Conservation (phyloP, 768 basidiomycete genomes). For the Scleroderma bovista region DNA sequence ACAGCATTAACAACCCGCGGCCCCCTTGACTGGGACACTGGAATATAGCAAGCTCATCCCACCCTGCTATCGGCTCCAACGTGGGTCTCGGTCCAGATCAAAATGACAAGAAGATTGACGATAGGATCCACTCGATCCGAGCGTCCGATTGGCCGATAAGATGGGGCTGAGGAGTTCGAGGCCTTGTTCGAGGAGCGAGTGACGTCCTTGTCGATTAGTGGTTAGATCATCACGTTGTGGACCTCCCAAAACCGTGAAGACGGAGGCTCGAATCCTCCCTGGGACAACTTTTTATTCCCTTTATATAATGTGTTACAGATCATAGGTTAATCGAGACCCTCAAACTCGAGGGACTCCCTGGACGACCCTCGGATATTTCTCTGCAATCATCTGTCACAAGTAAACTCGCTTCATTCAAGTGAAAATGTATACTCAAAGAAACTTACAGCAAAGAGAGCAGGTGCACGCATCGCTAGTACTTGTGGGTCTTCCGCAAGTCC, state of each 20-base stretch:
- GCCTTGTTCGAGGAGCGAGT: too few relatives aligned
- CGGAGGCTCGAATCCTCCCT: constrained; percentile 38
- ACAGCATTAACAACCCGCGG: too few relatives aligned
- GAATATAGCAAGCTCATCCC: not conserved
- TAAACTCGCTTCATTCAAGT: constrained; percentile 3
- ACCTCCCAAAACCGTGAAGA: constrained; percentile 29
- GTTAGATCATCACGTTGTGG: constrained; percentile 43
- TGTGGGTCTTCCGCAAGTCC: constrained; percentile 82
- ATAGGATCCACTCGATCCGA: not conserved
- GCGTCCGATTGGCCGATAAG: not conserved
- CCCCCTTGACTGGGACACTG: too few relatives aligned
- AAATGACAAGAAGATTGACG: not conserved
- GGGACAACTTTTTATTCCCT: constrained; percentile 15
- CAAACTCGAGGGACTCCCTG: constrained; percentile 44
- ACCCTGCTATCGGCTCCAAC: not conserved
- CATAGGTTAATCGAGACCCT: too few relatives aligned
- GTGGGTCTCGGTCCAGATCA: too few relatives aligned
- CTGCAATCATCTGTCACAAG: constrained; percentile 50
- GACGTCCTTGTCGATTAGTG: constrained; percentile 39
- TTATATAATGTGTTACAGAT: not conserved
- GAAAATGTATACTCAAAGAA: not conserved
- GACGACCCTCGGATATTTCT: constrained; percentile 65
- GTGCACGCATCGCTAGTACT: constrained; percentile 66
- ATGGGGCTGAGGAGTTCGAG: too few relatives aligned
- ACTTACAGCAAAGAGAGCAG: constrained; percentile 59